These are phyloP conservation scores for Pigoraptor vietnamica DNA, from an alignment of 78 protist species.

Conservation along the genomic window DNA sequence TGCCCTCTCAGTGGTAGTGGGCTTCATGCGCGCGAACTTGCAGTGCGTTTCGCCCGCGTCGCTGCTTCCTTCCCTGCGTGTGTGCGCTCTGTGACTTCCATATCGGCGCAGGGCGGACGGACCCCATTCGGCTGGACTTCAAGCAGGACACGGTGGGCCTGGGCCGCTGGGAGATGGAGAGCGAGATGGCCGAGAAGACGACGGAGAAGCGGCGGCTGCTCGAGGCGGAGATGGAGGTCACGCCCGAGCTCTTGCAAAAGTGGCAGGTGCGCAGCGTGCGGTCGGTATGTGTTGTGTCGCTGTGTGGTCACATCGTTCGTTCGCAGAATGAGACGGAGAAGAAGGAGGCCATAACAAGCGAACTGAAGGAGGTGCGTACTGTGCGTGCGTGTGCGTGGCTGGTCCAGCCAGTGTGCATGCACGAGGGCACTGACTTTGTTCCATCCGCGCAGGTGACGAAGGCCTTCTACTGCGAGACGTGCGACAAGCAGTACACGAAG, in stretches of 20 bases:
- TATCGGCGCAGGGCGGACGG: neutral
- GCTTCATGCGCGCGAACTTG: no score
- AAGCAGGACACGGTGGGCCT: neutral
- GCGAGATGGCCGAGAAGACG: conserved; percentile 4
- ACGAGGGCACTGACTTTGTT: neutral
- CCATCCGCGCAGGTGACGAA: neutral
- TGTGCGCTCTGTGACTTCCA: no score
- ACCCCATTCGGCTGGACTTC: neutral
- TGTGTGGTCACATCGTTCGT: neutral
- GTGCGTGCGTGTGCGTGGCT: no score
- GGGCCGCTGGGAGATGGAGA: conserved; percentile 15
- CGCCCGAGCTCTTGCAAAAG: neutral
- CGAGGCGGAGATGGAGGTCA: conserved; percentile 5
- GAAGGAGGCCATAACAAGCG: neutral
- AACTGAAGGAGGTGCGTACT: neutral
- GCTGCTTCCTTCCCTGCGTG: no score
- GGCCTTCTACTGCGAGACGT: conserved; percentile 30
- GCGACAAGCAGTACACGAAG: conserved; percentile 13
- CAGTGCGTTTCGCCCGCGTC: no score
- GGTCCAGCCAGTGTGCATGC: neutral
- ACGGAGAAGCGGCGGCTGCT: conserved; percentile 2
- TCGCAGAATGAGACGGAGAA: neutral
- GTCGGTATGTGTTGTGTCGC: neutral
- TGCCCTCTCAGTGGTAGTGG: no score
- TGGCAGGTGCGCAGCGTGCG: neutral